Evolutionary conservation across 108 stramenopile genomes (phyloP), one percentile per base, ranked within the genome.

Genomic region (Cyclotella atomus): DNA sequence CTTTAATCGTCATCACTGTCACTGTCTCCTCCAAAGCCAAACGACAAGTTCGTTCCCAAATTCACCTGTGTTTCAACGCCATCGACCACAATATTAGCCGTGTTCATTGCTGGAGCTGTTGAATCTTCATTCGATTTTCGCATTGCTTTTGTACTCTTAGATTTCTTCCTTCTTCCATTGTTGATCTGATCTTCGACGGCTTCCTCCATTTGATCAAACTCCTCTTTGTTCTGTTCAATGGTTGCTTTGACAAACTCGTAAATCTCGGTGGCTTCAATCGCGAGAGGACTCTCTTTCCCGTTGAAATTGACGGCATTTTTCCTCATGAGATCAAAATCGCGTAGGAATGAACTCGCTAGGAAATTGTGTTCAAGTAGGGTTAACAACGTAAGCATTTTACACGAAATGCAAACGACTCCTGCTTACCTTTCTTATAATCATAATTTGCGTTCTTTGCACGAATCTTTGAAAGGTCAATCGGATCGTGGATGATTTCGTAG

Each of bases 241-340:
- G 81, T 81, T 2, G 54, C 70, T 36, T 88, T 84, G 2, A 90
- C 94, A 44, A 84, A 65, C 30, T 93, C 85, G 44, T 82, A 89
- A 23, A 95, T 95, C 41, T 84, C 83, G 19, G 47, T 70, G 21
- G 89, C 94, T 66, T 95, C 90, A 16, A 68, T 77, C 10, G 88
- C 88, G 41, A 95, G 82, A 21, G 62, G 47, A 35, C 62, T 61
- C 7, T 50, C 79, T 45, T 71, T 76, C 15, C 89, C 89, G 52
- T 95, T 95, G 80, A 95, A 95, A 70, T 91, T 93, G 59, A 87
- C 69, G 5, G 94, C 91, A 70, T 95, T 95, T 29, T 64, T 80
- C 57, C 87, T 95, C 91, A 95, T 91, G 52, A 93, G 68, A 21
- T 89, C 86, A 81, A 95, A 92, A 55, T 95, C 94, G 19, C 68